Base-by-base conservation (phyloP, 106 monocot genomes). In the Dendrobium nobile region DNA sequence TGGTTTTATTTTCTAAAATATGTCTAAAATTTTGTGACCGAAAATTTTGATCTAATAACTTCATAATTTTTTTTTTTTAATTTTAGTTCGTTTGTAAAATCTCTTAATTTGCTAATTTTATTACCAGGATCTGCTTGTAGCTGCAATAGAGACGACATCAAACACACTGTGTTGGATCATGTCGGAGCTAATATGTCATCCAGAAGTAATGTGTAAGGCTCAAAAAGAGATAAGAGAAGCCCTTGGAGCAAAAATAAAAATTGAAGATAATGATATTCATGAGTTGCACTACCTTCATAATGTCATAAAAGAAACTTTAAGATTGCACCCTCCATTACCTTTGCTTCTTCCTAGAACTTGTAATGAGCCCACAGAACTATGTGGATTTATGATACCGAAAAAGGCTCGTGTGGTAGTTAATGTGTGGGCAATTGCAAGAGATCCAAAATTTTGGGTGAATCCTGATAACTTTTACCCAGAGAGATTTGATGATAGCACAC, bases 321-420 rank as follows among this genome's bases (percentile, higher is more conserved):
- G 88, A 2, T 77, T 88, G 78, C 85, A 85, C 78, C 85, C 88
- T 2, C 77, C 88, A 15, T 78, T 85, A 1, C 88, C 88, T 8
- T 80, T 88, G 11, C 78, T 85, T 11, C 82, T 85, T 16, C 88
- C 88, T 13, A 80, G 75, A 41, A 44, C 68, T 33, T 79, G 85
- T 9, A 64, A 73, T 4, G 78, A 88, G 20, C 47, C 2, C 1
- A 78, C 80, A 78, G 75, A 85, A 41, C 47, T 88, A 51, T 31
- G 44, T 27, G 88, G 88, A 77, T 86, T 80, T 77, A 26, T 56
- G 24, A 78, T 88, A 5, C 80, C 88, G 4, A 47, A 56, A 43
- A 47, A 70, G 27, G 64, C 88, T 0, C 85, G 78, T 0, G 74
- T 88, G 31, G 41, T 88, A 1, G 83, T 85, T 41, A 88, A 88